These are phyloP conservation scores for Tricladium varicosporioides DNA, from an alignment of 2,329 filamentous ascomycete species.

Conservation along the genomic window DNA sequence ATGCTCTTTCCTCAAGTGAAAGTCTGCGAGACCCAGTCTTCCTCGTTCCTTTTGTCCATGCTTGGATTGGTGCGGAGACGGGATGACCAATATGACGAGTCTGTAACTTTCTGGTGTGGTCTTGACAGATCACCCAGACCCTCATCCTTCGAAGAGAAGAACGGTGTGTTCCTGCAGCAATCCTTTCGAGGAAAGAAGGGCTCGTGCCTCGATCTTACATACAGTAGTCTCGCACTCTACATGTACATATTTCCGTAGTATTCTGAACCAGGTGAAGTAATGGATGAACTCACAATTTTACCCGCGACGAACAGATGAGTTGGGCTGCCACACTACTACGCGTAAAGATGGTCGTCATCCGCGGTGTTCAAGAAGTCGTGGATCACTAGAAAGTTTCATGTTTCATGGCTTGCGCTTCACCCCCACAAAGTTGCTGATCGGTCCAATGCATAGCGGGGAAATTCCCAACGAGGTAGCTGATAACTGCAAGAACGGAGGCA, in stretches of 20 bases:
- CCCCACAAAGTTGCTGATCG: constrained; percentile 13
- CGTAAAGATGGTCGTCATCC: constrained; percentile 13
- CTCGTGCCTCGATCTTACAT: constrained; percentile 13
- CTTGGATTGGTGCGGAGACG: background rate
- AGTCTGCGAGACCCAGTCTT: background rate
- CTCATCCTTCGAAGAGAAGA: too few species aligned
- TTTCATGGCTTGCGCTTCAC: constrained; percentile 19
- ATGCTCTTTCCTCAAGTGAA: background rate
- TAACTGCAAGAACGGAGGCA: background rate
- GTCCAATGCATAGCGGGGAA: constrained; percentile 12
- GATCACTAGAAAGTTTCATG: constrained; percentile 18
- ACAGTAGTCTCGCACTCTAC: background rate
- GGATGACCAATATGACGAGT: background rate
- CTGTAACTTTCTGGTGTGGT: background rate
- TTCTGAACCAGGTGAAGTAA: constrained; percentile 1
- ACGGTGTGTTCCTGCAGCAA: constrained; percentile 24
- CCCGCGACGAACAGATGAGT: constrained; percentile 12
- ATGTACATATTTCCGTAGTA: background rate
- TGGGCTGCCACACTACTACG: constrained; percentile 1
- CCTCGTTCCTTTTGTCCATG: background rate
- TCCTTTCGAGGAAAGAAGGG: constrained; percentile 7
- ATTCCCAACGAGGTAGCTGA: constrained; percentile 14
- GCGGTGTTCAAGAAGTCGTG: background rate
- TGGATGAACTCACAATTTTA: constrained; percentile 13
- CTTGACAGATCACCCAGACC: constrained; percentile 1